Base-by-base conservation (phyloP, 2,329 filamentous ascomycete species). In the Pyrenophora graminea region DNA sequence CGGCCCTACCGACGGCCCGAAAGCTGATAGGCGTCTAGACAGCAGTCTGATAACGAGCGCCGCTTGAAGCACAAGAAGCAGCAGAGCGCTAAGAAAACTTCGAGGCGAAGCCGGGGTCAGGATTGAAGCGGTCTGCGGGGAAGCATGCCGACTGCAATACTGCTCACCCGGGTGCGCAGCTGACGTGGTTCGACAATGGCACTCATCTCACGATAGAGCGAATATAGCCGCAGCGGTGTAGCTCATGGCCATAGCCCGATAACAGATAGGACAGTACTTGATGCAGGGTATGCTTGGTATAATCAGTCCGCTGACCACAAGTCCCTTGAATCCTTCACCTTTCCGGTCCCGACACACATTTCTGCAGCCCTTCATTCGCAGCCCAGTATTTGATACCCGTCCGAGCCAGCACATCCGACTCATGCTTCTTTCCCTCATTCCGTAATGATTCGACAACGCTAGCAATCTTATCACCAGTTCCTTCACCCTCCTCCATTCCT, bases 81-180 rank as follows among this genome's bases (percentile, higher is more conserved):
- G 44, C 82, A 83, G 54, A 85, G 84, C 66, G 79, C 74, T 63
- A 87, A 86, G 73, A 87, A 87, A 71, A 79, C 75, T 59, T 77
- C 77, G 56, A 76, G 83, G 48, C 76, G 78, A 63, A 72, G 74
- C 42, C 61, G 65, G 40, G 58, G 64, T 47, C 63, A 70, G 45
- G 69, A 71, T 42, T 73, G 58, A 71, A 38, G 43, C 46, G 43
- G 45, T 55, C 51, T 58, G 54, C 48, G 48, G 47, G 51, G 49
- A 50, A 53, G 17, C 45, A 45, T 37, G 34, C 41, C 40, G 49
- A 47, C 49, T 41, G 52, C 45, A 38, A 18, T 33, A 45, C 33
- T 27, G 45, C 47, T 51, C 43, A 48, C 39, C 27, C 37, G 31
- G 30, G 31, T 17, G 46, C 40, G 44, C 56, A 59, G 55, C 47